These are phyloP conservation scores for Pyrenochaeta sp. DNA, from an alignment of 2,329 filamentous ascomycete genomes.

Conservation along the genomic window DNA sequence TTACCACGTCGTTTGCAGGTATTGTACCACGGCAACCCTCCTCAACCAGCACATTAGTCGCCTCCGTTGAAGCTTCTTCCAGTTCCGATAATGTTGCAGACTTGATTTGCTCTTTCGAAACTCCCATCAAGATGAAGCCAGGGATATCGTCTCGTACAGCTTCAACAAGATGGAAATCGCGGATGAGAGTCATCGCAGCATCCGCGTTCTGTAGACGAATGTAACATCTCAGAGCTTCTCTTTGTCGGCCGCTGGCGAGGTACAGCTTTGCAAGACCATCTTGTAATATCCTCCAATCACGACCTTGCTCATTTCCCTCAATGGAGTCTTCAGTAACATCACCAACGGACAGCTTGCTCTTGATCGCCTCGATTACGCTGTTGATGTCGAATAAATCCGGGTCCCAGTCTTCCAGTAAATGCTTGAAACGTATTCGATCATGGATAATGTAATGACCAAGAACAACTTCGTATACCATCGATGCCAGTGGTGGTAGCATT, in stretches of 20 bases:
- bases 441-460: conserved; percentile 86
- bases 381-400: conserved; percentile 83
- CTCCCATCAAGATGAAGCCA: conserved; percentile 85
- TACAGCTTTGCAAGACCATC: conserved; percentile 86
- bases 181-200: conserved; percentile 84
- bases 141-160: conserved; percentile 89
- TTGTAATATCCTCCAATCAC: conserved; percentile 91
- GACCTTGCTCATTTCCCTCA: conserved; percentile 74
- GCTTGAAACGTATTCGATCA: conserved; percentile 77
- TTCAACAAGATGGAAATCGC: conserved; percentile 88
- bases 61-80: conserved; percentile 81
- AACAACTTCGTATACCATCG: conserved; percentile 86
- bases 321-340: conserved; percentile 79
- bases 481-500: conserved; percentile 80
- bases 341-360: conserved; percentile 80
- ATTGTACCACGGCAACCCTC: conserved; percentile 92
- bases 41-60: conserved; percentile 85
- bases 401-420: conserved; percentile 84
- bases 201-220: conserved; percentile 93
- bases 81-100: conserved; percentile 74
- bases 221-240: conserved; percentile 87
- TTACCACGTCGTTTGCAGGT: conserved; percentile 77
- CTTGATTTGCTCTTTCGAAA: conserved; percentile 74
- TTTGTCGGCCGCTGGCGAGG: conserved; percentile 79
- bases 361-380: conserved; percentile 78